phyloP scores from a whole-genome alignment of 1,284 basidiomycete genomes.

The Entoloma clypeatum region DNA sequence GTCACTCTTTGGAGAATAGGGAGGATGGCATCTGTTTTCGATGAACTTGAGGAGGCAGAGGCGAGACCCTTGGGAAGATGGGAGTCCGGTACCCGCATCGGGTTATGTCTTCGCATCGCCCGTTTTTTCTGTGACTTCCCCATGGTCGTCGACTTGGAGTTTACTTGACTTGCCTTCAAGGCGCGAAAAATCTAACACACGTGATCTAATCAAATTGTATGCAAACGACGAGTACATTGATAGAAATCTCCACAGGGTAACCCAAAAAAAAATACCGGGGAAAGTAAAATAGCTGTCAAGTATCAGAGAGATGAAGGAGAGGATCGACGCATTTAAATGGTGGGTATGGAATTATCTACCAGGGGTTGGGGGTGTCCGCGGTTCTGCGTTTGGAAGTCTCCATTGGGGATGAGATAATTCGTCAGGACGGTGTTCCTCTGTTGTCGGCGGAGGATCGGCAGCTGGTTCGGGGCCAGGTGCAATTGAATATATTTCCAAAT shows the following conservation, averaged over 20 bases:
- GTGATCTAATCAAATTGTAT: neutral
- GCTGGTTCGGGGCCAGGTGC: slow-evolving; percentile 10
- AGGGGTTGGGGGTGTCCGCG: too few relatives aligned
- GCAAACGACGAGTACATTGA: neutral
- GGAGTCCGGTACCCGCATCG: slow-evolving; percentile 86
- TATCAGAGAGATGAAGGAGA: too few relatives aligned
- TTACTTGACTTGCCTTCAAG: neutral
- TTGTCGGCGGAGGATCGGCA: neutral
- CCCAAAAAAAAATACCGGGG: too few relatives aligned
- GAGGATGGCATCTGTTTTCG: slow-evolving; percentile 73
- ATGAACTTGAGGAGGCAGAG: slow-evolving; percentile 63
- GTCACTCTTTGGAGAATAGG: slow-evolving; percentile 84
- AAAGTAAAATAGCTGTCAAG: too few relatives aligned
- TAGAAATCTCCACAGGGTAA: neutral
- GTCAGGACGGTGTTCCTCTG: too few relatives aligned
- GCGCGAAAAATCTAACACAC: slow-evolving; percentile 13
- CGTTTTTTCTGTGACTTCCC: slow-evolving; percentile 87
- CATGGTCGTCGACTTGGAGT: slow-evolving; percentile 43
- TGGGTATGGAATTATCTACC: too few relatives aligned
- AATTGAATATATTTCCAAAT: slow-evolving; percentile 11
- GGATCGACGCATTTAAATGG: too few relatives aligned
- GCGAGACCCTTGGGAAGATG: slow-evolving; percentile 79
- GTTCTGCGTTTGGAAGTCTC: too few relatives aligned
- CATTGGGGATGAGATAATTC: too few relatives aligned
- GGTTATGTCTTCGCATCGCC: slow-evolving; percentile 80